Base-by-base conservation (phyloP, 2,329 filamentous ascomycete genomes). In the Pseudopithomyces maydicus region DNA sequence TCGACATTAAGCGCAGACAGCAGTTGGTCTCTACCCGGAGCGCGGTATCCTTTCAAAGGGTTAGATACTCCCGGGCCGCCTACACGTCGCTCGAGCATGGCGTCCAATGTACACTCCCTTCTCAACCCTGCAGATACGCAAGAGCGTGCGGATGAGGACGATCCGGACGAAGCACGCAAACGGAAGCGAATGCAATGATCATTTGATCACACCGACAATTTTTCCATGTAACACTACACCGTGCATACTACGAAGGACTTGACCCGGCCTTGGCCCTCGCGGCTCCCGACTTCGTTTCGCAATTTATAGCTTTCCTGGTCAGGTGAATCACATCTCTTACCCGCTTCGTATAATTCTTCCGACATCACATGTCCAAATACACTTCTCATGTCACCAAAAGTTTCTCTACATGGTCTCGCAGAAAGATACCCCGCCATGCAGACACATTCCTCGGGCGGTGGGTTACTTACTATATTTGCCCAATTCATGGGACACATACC, bases 61-160 rank as follows among this genome's bases (percentile, higher is more conserved):
- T 74, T 81, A 44, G 81, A 83, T 53, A 82, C 79, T 38, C 80
- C 82, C 3, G 83, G 81, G 0, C 86, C 88, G 2, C 85, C 85
- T n/a, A 90, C 87, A 7, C 78, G 88, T 53, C 81, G 88, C 58
- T 87, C 85, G 23, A 90, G 87, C 67, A 90, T 90, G 88, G 88
- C 88, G 6, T 89, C 87, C 63, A 90, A 88, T 64, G 84, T 88
- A 20, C 86, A 88, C 70, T 86, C 83, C 6, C 74, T 90, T 22
- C 79, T 90, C 1, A 90, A 90, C 63, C 88, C 88, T 6, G 85
- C 87, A 14, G 87, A 89, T 63, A 89, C 87, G 1, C 85, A 84
- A 1, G 88, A 90, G 72, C 76, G 86, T 56, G 84, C 85, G 19
- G 86, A 87, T 44, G 87, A 89, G 69, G 87, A 89, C 56, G 81